Evolutionary conservation across 2,329 filamentous ascomycete genomes (phyloP), one percentile per base, ranked within the genome.

Genomic region (Aspergillaceae sp.): DNA sequence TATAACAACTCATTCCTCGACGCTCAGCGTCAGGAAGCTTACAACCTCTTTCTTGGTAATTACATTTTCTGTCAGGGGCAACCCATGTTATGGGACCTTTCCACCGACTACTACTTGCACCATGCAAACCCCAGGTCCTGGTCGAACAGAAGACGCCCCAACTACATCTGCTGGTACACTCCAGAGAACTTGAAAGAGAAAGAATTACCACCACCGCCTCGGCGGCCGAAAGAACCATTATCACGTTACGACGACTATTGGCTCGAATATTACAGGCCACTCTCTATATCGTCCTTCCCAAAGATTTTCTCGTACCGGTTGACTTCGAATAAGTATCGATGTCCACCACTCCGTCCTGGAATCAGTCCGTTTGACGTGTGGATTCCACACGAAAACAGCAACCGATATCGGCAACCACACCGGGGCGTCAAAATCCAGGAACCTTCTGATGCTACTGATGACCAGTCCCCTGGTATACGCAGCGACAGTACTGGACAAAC

Each of bases 1-100:
- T 98, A 98, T 67, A 95, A 97, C 70, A 98, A 98, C 62, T 94
- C 91, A 0, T 98, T 98, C 64, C 78, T 98, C 6, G 92, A 98
- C 65, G 90, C 86, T n/a, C 92, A 98, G 63, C 82, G 92, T 30
- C 92, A 98, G 67, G 92, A 98, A 67, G 92, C 92, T 0, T 97
- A 97, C 67, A 98, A 98, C 56, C 74, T 98, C 7, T 98, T 98
- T 61, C 77, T 98, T 1, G 92, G 92, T 5, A 96, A 97, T 61
- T 98, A 98, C 64, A 87, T 90, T 43, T 97, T 89, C 62, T 71
- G 78, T 0, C 82, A 88, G 52, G 89, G 87, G 0, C 84, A 94
- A 61, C 92, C 92, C 0, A 91, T 97, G 87, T 76, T 98, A 2
- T 98, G 92, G 92, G 92, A 98, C 61, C 76, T 98, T 5, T 77